These are phyloP conservation scores for Eucalyptus victrix DNA, from an alignment of 345 rosid genomes.

Conservation along the genomic window DNA sequence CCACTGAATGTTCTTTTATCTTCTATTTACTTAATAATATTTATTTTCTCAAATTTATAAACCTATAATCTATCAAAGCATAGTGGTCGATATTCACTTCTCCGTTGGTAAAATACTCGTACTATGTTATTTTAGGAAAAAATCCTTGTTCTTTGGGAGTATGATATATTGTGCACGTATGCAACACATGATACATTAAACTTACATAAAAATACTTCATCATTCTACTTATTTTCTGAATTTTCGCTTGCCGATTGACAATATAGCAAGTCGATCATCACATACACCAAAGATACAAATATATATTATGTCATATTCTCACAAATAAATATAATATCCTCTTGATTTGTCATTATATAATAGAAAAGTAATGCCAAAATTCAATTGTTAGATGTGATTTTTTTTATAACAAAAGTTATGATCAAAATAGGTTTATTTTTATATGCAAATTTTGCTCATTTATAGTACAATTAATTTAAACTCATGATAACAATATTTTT, in stretches of 20 bases:
- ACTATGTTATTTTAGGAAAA: not conserved
- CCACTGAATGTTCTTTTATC: rapidly evolving
- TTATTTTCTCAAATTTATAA: not conserved
- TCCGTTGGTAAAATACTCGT: not conserved
- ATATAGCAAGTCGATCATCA: not conserved
- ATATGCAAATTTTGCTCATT: not conserved
- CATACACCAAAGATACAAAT: not conserved
- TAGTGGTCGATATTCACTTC: not conserved
- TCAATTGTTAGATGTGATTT: not conserved
- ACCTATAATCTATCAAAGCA: not conserved
- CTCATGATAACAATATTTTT: not conserved
- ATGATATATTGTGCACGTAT: not conserved
- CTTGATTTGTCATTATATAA: not conserved
- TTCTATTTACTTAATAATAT: not conserved
- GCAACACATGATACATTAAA: not conserved
- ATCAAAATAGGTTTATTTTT: not conserved
- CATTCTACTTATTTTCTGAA: not conserved
- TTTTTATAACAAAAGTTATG: not conserved
- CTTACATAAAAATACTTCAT: not conserved
- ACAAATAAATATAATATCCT: not conserved
- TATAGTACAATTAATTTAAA: not conserved
- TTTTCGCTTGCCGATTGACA: rapidly evolving
- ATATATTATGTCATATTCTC: not conserved
- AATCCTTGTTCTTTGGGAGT: not conserved
- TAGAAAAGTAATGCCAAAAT: not conserved